Base-by-base conservation (phyloP, 805 yeast species). In the Wickerhamiella vanderwaltii region DNA sequence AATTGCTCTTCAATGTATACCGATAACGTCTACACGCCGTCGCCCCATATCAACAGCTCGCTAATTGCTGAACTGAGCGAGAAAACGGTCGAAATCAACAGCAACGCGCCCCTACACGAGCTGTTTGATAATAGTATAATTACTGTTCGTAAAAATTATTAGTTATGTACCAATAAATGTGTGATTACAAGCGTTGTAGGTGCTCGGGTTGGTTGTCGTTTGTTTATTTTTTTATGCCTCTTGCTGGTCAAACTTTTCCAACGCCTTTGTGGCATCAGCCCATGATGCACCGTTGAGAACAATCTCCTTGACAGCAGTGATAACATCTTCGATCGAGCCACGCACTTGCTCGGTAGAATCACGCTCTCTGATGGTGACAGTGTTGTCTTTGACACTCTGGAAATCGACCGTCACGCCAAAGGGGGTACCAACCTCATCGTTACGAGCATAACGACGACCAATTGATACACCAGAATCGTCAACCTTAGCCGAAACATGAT, bases 341-440 rank as follows among this genome's bases (percentile, higher is more conserved):
- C 98, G 84, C 38, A 87, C 95, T 71, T 88, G 98, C 61, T 77
- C 80, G 26, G 97, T 91, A 43, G 94, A 73, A 64, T 88, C 98
- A 71, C 98, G 83, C 66, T 88, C 97, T 72, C 98, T 84, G 59
- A 88, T 71, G 26, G 98, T 88, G 51, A 88, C 82, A 11, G 95
- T 78, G 39, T 75, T 74, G 59, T 88, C 96, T 59, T 79, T 74
- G 48, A 82, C 73, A 42, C 94, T 79, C 50, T 88, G 96, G 63
- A 91, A 88, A 64, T 88, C 98, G 54, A 88, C 81, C 50, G 98
- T 88, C 64, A 88, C 76, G 62, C 98, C 98, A 61, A 91, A 91
- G 54, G 98, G 98, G 42, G 97, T 91, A 64, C 98, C 98, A 59
- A 88, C 73, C 69, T 88, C 98, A 65, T 88, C 98, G 63, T 88